A percentile compares a stretch with the other conserved stretches of the same genome.
These are phyloP conservation scores for Pyrus bretschneideri DNA, from an alignment of 306 rosid species.

Conservation along the genomic window DNA sequence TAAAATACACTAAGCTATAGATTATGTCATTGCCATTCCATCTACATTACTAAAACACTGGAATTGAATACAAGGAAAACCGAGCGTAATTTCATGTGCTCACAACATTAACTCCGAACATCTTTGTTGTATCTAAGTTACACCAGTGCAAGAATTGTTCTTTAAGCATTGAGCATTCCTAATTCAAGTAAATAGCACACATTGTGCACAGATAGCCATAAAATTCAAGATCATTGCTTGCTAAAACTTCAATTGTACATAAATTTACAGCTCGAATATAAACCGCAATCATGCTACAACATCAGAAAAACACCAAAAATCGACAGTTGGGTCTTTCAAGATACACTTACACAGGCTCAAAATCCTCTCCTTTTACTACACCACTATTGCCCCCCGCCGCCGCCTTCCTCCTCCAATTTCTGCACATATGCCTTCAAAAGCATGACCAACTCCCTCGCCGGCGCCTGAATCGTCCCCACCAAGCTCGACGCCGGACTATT, in stretches of 20 bases:
- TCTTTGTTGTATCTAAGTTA: background rate
- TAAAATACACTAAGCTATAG: background rate
- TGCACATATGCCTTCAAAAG: constrained; percentile 66
- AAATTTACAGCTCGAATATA: constrained; percentile 3
- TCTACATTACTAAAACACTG: background rate
- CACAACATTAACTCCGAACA: background rate
- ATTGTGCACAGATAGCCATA: background rate
- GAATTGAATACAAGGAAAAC: background rate
- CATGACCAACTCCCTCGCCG: constrained; percentile 71
- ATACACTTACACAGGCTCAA: constrained; percentile 2
- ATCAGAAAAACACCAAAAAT: background rate
- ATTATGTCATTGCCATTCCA: background rate
- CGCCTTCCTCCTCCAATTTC: constrained; percentile 60
- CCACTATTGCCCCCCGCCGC: constrained; percentile 23
- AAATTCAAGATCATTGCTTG: constrained; percentile 1
- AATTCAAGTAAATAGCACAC: background rate
- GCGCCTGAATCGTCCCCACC: constrained; percentile 78
- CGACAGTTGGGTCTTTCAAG: background rate
- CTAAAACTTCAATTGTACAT: constrained; percentile 5
- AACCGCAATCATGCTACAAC: background rate
- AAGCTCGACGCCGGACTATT: constrained; percentile 59
- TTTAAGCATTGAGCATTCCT: background rate
- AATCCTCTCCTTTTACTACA: background rate
- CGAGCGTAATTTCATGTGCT: background rate
- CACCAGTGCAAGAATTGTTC: background rate